Evolutionary conservation across 176 grass and related monocot species (phyloP).

Genomic region (Otatea glauca): DNA sequence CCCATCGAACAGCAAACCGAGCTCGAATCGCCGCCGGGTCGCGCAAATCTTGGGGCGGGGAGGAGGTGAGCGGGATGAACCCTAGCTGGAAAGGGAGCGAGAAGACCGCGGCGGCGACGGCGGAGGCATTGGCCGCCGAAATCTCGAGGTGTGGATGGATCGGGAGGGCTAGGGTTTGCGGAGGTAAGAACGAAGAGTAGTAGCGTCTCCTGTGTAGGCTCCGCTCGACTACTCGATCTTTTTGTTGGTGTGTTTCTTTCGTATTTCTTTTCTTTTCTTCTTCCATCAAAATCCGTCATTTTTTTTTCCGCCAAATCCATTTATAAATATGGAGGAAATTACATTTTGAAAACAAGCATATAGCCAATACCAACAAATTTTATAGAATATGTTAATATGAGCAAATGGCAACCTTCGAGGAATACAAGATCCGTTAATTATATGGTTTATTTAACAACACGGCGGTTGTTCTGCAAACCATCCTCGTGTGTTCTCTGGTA

Average conservation of each 20-base stretch:
- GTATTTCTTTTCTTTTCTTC: background rate
- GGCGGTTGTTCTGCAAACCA: too few species aligned
- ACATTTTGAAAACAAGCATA: too few species aligned
- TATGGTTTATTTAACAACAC: too few species aligned
- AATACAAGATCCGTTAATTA: too few species aligned
- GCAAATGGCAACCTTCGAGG: too few species aligned
- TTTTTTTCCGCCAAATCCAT: too few species aligned
- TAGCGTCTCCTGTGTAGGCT: conserved; percentile 25
- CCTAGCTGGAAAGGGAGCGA: conserved; percentile 18
- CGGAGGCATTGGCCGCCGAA: conserved; percentile 56
- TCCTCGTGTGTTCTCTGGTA: too few species aligned
- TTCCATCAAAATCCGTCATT: too few species aligned
- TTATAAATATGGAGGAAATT: too few species aligned
- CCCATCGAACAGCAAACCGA: conserved; percentile 40
- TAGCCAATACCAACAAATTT: too few species aligned
- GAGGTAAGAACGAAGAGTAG: conserved; percentile 19
- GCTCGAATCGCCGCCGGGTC: conserved; percentile 35
- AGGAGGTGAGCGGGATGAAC: background rate
- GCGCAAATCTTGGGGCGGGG: conserved; percentile 19
- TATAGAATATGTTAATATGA: too few species aligned
- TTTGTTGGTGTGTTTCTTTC: conserved; percentile 9
- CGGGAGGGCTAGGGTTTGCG: conserved; percentile 59
- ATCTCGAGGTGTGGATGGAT: conserved; percentile 42
- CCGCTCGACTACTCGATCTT: conserved; percentile 4
- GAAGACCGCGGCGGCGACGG: conserved; percentile 35